Evolutionary conservation across 169 alveolate species (phyloP).

Genomic region (Cryptosporidium andersoni): DNA sequence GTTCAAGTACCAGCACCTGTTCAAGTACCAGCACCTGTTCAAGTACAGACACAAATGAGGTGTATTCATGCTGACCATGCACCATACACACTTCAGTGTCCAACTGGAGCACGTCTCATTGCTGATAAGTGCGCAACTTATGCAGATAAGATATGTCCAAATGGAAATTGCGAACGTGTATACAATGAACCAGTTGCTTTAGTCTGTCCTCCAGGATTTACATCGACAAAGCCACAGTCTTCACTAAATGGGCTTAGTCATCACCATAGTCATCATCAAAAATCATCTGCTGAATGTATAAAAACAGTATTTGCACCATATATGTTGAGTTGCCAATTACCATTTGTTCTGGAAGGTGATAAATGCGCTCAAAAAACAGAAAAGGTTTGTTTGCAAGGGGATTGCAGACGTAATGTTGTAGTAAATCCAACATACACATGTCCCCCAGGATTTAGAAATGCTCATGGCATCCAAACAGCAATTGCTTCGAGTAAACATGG

Average conservation of each 20-base stretch:
- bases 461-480: conserved; percentile 69
- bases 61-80: conserved; percentile 71
- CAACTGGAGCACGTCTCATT: conserved; percentile 62
- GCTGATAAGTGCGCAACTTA: conserved; percentile 69
- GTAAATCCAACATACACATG: conserved; percentile 52
- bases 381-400: conserved; percentile 60
- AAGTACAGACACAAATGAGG: conserved; percentile 21
- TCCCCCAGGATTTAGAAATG: conserved; percentile 63
- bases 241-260: conserved; percentile 29
- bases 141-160: conserved; percentile 67
- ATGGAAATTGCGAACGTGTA: conserved; percentile 67
- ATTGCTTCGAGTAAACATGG: conserved; percentile 53
- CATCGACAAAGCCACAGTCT: conserved; percentile 44
- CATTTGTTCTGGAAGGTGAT: conserved; percentile 61
- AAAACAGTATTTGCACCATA: conserved; percentile 60
- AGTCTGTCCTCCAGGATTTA: conserved; percentile 71
- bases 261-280: conserved; percentile 50
- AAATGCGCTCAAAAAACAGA: conserved; percentile 62
- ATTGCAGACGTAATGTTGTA: conserved; percentile 41
- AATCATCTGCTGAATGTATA: conserved; percentile 51
- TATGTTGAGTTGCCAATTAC: conserved; percentile 56
- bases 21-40: background rate
- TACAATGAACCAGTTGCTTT: conserved; percentile 64
- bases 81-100: conserved; percentile 55
- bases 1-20: conserved; percentile 12